phyloP scores from a whole-genome alignment of 1,284 basidiomycete genomes.

The Peniophora sp. region DNA sequence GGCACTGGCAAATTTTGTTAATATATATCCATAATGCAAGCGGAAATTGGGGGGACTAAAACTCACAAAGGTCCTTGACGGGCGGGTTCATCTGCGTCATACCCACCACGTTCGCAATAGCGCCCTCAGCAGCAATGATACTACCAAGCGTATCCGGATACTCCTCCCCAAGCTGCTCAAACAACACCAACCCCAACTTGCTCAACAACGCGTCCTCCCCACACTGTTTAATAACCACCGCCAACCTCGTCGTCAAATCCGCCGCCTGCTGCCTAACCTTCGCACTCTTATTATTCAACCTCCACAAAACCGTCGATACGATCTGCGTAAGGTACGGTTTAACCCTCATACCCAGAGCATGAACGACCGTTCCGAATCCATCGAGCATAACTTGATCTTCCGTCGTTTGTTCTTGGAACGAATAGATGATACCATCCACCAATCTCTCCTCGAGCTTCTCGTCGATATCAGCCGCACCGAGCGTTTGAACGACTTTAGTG shows the following conservation, averaged over 20 bases:
- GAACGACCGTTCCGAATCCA: slow-evolving; percentile 95
- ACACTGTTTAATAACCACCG: slow-evolving; percentile 97
- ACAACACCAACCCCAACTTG: slow-evolving; percentile 95
- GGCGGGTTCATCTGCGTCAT: slow-evolving; percentile 99
- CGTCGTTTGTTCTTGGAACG: slow-evolving; percentile 98
- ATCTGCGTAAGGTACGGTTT: slow-evolving; percentile 99
- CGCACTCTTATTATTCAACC: slow-evolving; percentile 97
- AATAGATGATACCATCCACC: slow-evolving; percentile 97
- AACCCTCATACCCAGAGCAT: slow-evolving; percentile 92
- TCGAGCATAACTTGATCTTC: slow-evolving; percentile 99
- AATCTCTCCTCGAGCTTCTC: slow-evolving; percentile 91
- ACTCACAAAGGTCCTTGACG: slow-evolving; percentile 93
- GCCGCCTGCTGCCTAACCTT: slow-evolving; percentile 99
- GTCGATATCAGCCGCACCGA: slow-evolving; percentile 95
- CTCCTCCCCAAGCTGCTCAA: slow-evolving; percentile 98
- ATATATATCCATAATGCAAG: background rate
- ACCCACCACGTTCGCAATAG: slow-evolving; percentile 98
- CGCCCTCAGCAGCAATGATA: slow-evolving; percentile 97
- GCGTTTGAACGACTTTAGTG: slow-evolving; percentile 88
- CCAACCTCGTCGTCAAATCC: slow-evolving; percentile 90
- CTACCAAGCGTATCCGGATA: slow-evolving; percentile 98
- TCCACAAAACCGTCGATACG: slow-evolving; percentile 99
- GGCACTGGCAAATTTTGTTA: slow-evolving; percentile 54
- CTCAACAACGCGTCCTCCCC: slow-evolving; percentile 94
- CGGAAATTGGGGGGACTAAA: slow-evolving; percentile 4